Evolutionary conservation across 2,329 filamentous ascomycete genomes (phyloP).

Genomic region (Colletotrichum spaethianum): DNA sequence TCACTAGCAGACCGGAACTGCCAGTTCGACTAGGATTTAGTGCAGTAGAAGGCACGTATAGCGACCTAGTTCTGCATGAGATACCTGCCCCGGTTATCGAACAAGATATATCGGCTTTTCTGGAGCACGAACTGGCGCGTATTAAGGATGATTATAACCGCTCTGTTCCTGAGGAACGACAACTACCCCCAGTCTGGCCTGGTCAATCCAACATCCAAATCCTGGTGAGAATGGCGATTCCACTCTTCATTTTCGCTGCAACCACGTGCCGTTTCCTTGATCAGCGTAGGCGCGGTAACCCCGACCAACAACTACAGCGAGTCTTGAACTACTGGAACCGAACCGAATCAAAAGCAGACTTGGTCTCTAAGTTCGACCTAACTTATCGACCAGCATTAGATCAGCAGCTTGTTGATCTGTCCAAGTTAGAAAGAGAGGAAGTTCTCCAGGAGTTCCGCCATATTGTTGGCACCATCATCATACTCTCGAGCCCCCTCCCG

Average conservation of each 20-base stretch:
- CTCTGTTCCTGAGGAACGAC: neutral
- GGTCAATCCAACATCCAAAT: neutral
- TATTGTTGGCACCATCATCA: neutral
- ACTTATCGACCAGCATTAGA: neutral
- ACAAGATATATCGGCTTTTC: neutral
- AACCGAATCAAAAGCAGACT: neutral
- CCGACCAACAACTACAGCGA: neutral
- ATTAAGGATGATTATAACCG: neutral
- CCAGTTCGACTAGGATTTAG: constrained; percentile 52
- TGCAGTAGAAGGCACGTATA: neutral
- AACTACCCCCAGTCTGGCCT: neutral
- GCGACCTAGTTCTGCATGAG: neutral
- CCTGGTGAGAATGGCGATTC: neutral
- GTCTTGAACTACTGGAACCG: neutral
- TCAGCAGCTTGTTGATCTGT: neutral
- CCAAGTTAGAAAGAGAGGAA: neutral
- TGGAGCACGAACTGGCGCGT: neutral
- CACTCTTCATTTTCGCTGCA: neutral
- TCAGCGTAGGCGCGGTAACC: neutral
- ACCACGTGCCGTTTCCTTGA: neutral
- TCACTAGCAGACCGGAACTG: constrained; percentile 57
- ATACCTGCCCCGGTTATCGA: neutral
- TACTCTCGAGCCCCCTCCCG: neutral
- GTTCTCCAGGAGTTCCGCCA: neutral
- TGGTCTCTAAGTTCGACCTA: neutral